Base-by-base conservation (phyloP, 768 basidiomycete species). In the Russula brevipes region DNA sequence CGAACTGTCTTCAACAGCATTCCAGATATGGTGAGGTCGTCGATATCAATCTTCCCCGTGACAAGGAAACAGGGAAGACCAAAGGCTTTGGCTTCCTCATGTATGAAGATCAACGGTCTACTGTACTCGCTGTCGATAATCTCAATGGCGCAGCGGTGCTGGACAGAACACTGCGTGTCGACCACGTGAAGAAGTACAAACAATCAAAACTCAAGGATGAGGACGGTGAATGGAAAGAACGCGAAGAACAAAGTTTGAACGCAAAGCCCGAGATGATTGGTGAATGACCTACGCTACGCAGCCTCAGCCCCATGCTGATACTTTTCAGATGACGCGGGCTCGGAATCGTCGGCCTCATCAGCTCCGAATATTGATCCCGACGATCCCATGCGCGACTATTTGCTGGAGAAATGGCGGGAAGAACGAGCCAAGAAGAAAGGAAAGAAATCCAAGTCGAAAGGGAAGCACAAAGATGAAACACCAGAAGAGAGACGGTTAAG, bases 31-130 rank as follows among this genome's bases (percentile, higher is more conserved):
- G 96, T n/a, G 96, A 98, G 71, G 82, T 98, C 39, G 87, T 94
- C 79, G 94, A 99, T 70, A 78, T 98, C 62, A 94, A 98, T 72
- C 81, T 99, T 75, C 95, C 97, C 35, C 83, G 95, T 54, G 94
- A 97, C 77, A 95, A 94, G 72, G 81, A 88, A 59, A 96, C 96
- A 0, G 93, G 94, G 31, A 95, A 96, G 72, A 80, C 88, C 0
- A 86, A 78, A 70, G 97, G 97, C 2, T 99, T 98, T 73, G 95
- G 85, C 9, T 99, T 98, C 78, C 79, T 98, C 66, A 98, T 98
- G 97, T 99, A 98, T 74, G 94, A 96, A 76, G 94, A 99, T 74
- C 97, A 99, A 76, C 84, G 93, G 53, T 96, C 93, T 63, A 99
- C 97, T 6, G 74, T 98, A 55, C 81, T 99, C 54, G 97, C 97